Evolutionary conservation across 768 basidiomycete species (phyloP), one percentile per base, ranked within the genome.

Genomic region (Lentinula sp.): DNA sequence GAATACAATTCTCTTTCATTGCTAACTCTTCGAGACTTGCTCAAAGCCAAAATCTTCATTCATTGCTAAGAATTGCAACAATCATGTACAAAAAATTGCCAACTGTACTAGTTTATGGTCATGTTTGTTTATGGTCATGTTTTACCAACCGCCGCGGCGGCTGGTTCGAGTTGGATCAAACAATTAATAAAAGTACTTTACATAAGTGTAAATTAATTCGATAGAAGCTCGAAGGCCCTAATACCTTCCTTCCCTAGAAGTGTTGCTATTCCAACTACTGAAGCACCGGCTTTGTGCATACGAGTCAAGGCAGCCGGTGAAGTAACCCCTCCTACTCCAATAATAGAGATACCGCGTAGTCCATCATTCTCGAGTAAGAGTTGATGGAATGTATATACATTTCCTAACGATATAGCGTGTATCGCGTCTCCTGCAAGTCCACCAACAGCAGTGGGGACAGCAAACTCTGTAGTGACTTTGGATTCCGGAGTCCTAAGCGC

Each of bases 241-340:
- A 83, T 74, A 6, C 85, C 84, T 62, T 84, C 70, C 63, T 77
- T 80, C 0, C 85, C 85, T 56, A 81, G 74, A 16, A 81, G 62
- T 13, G 81, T 82, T 10, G 81, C 82, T 63, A 78, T 77, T 2
- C 84, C 93, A 5, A 95, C 86, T 1, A 86, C 83, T 52, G 75
- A 72, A 8, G 93, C 93, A 3, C 93, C 92, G 9, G 84, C 90
- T 50, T 76, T 75, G n/a, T 75, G 74, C 91, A 94, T 94, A 59
- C 93, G 78, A 57, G 73, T 70, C 11, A 79, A 84, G 2, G 84
- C 86, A 21, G 75, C 86, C 5, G 76, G 73, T 21, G 81, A 81
- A 2, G 82, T 86, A 16, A 93, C 90, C 5, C 93, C 93, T 1
- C 93, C 93, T n/a, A 88, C 87, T 2, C 92, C 93, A 50, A 95